phyloP scores from a whole-genome alignment of 352 stramenopile genomes.

The Globisporangium nagaii region DNA sequence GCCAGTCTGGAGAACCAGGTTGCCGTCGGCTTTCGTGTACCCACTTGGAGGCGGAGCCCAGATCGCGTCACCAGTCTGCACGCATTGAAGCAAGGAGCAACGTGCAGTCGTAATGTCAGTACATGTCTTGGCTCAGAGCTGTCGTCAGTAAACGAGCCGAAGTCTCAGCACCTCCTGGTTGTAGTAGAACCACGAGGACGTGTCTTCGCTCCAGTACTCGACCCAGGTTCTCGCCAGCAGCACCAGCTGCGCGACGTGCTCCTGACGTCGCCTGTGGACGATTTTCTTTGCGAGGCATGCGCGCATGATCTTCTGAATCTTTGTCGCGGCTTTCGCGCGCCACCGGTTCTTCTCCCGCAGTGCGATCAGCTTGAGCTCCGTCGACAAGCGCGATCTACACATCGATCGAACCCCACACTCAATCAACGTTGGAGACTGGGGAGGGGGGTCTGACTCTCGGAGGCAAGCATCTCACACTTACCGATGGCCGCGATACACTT shows the following conservation, averaged over 20 bases:
- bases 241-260: conserved; percentile 35
- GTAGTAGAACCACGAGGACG: conserved; percentile 75
- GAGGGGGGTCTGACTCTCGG: too few species aligned
- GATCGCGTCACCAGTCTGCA: conserved; percentile 57
- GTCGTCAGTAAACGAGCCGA: background rate
- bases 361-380: conserved; percentile 59
- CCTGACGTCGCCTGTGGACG: conserved; percentile 26
- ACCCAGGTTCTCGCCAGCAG: conserved; percentile 43
- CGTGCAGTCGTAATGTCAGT: too few species aligned
- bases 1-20: conserved; percentile 65
- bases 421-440: too few species aligned
- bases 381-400: conserved; percentile 46
- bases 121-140: background rate
- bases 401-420: background rate
- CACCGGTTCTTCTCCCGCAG: conserved; percentile 54
- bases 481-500: conserved; percentile 66
- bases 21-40: conserved; percentile 65
- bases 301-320: conserved; percentile 58
- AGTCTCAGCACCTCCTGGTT: conserved; percentile 35
- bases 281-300: conserved; percentile 33
- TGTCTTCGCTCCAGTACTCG: conserved; percentile 78
- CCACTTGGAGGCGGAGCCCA: conserved; percentile 62
- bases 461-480: conserved; percentile 5
- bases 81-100: background rate
- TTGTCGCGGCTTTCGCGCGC: conserved; percentile 46